phyloP scores from a whole-genome alignment of 164 flowering plant genomes.

The Tetracentron sinense region DNA sequence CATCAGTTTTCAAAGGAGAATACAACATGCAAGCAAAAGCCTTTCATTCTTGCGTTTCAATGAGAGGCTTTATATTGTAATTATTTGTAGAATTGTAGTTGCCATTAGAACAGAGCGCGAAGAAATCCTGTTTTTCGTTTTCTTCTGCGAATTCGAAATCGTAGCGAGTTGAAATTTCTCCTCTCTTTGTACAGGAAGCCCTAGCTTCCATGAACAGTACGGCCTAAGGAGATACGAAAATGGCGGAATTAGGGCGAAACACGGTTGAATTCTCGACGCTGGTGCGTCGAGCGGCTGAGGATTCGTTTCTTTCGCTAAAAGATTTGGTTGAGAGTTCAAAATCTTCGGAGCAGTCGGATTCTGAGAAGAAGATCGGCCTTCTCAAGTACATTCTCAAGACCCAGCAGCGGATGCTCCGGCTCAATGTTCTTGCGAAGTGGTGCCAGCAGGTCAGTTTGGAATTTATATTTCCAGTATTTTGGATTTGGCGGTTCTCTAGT shows the following conservation, averaged over 20 bases:
- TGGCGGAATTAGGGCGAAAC: conserved; percentile 89
- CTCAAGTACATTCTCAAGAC: conserved; percentile 78
- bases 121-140: no score
- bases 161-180: background rate
- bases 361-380: conserved; percentile 81
- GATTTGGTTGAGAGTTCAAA: conserved; percentile 80
- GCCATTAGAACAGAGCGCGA: background rate
- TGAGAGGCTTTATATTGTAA: no score
- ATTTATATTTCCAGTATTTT: background rate
- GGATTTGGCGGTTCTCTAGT: background rate
- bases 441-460: conserved; percentile 68
- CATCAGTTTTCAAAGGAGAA: no score
- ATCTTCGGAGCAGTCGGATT: conserved; percentile 56
- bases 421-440: conserved; percentile 92
- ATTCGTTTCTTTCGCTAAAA: conserved; percentile 68
- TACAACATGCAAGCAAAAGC: no score
- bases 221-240: conserved; percentile 12
- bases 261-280: conserved; percentile 83
- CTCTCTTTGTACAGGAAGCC: background rate
- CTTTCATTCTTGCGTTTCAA: no score
- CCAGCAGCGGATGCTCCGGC: conserved; percentile 95
- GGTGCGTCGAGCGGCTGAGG: conserved; percentile 80
- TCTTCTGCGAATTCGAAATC: background rate
- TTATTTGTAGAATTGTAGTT: no score
- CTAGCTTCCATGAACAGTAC: background rate